Percentiles rank a stretch among this genome's conserved stretches.
These are phyloP conservation scores for Bacidia gigantensis DNA, from an alignment of 495 filamentous ascomycete species.

Conservation along the genomic window DNA sequence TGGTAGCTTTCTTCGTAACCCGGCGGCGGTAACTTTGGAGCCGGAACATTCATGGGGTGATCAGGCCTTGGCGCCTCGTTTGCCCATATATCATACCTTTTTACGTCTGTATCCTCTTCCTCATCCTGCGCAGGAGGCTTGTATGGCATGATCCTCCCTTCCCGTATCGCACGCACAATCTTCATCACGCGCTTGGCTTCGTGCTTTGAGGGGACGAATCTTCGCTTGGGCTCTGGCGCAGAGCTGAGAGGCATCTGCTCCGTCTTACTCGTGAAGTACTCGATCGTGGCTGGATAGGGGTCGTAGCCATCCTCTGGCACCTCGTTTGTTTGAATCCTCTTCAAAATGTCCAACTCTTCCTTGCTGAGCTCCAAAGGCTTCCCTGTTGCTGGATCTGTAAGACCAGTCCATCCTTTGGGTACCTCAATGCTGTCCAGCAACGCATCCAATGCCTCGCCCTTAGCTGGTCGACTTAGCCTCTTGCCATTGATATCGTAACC, in stretches of 20 bases:
- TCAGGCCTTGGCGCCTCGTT: conserved; percentile 73
- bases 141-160: conserved; percentile 88
- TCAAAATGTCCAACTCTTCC: conserved; percentile 78
- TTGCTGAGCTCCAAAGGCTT: conserved; percentile 78
- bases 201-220: conserved; percentile 95
- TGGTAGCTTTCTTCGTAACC: conserved; percentile 93
- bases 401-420: conserved; percentile 95
- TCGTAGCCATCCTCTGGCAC: conserved; percentile 77
- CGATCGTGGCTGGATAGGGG: conserved; percentile 80
- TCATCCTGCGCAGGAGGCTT: conserved; percentile 64
- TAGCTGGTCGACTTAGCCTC: conserved; percentile 90
- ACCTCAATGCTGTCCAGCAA: conserved; percentile 91
- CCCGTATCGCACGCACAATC: conserved; percentile 85
- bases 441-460: conserved; percentile 85
- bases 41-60: conserved; percentile 90
- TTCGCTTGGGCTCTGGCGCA: conserved; percentile 87
- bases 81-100: conserved; percentile 88
- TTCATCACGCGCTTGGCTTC: conserved; percentile 97
- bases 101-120: conserved; percentile 52
- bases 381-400: conserved; percentile 84
- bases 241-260: conserved; percentile 91
- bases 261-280: conserved; percentile 80
- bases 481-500: conserved; percentile 98
- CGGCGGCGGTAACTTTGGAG: conserved; percentile 85
- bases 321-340: conserved; percentile 83